Conservation (phyloP, 2,329 filamentous ascomycete species). For the Colletotrichum filicis region DNA sequence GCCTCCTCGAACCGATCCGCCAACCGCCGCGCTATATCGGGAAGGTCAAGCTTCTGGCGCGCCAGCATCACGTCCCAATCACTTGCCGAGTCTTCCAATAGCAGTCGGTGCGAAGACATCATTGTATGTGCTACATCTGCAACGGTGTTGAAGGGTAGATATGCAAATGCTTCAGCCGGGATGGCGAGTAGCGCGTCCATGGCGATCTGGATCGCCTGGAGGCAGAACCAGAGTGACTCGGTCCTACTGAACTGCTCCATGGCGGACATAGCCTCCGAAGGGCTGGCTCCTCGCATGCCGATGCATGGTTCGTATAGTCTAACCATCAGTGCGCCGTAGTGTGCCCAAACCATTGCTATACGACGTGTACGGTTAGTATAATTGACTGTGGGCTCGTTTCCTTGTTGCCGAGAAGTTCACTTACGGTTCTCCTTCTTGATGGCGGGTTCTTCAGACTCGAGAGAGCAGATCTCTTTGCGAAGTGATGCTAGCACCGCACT, state of each 20-base stretch:
- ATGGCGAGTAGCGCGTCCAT: constrained; percentile 42
- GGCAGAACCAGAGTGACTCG: constrained; percentile 50
- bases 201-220: constrained; percentile 43
- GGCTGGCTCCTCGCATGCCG: constrained; percentile 38
- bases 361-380: background rate
- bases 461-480: constrained; percentile 45
- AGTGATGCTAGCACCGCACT: constrained; percentile 48
- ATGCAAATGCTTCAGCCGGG: constrained; percentile 39
- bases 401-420: background rate
- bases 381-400: rapidly evolving
- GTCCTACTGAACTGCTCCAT: constrained; percentile 42
- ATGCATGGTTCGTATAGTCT: constrained; percentile 52
- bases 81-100: constrained; percentile 45
- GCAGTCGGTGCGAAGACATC: constrained; percentile 48
- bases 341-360: constrained; percentile 46
- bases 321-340: constrained; percentile 46
- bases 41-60: constrained; percentile 47
- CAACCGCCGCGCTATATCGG: constrained; percentile 40
- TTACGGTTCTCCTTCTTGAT: constrained; percentile 16
- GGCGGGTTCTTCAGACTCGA: constrained; percentile 25
- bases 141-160: constrained; percentile 44
- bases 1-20: constrained; percentile 45
- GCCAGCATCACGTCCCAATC: constrained; percentile 51
- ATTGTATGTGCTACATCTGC: constrained; percentile 47
- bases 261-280: constrained; percentile 30